Evolutionary conservation across 1,139 yeast species (phyloP).

Genomic region (Zygosaccharomyces pseudobailii): DNA sequence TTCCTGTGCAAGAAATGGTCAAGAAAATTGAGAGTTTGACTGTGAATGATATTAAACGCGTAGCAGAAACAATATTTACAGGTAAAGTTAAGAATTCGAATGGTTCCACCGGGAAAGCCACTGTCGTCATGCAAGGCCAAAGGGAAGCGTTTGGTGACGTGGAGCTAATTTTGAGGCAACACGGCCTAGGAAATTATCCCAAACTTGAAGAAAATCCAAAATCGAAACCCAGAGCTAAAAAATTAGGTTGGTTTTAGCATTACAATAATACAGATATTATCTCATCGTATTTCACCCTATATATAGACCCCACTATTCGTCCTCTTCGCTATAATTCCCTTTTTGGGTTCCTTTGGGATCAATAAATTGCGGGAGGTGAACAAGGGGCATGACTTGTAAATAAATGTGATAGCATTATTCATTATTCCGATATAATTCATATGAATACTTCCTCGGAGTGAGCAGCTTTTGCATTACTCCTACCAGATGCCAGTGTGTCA

Average conservation of each 20-base stretch:
- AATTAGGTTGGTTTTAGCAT: conserved; percentile 17
- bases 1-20: conserved; percentile 84
- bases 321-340: background rate
- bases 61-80: conserved; percentile 73
- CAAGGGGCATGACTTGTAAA: conserved; percentile 8
- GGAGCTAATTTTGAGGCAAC: conserved; percentile 55
- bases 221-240: conserved; percentile 15
- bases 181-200: conserved; percentile 59
- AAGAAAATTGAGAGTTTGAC: conserved; percentile 64
- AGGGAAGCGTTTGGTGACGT: conserved; percentile 84
- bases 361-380: background rate
- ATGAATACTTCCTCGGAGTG: conserved; percentile 28
- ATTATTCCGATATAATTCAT: conserved; percentile 5
- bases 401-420: background rate
- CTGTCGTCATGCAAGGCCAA: conserved; percentile 85
- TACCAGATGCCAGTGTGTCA: conserved; percentile 29
- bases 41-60: conserved; percentile 60
- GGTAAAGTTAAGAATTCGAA: conserved; percentile 53
- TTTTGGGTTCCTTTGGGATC: background rate
- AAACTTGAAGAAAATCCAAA: conserved; percentile 6
- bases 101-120: conserved; percentile 59
- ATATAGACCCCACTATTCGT: background rate
- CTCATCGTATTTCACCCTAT: background rate
- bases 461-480: conserved; percentile 7
- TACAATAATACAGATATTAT: background rate